phyloP scores from a whole-genome alignment of 164 flowering plant species.

The Dillenia suffruticosa region DNA sequence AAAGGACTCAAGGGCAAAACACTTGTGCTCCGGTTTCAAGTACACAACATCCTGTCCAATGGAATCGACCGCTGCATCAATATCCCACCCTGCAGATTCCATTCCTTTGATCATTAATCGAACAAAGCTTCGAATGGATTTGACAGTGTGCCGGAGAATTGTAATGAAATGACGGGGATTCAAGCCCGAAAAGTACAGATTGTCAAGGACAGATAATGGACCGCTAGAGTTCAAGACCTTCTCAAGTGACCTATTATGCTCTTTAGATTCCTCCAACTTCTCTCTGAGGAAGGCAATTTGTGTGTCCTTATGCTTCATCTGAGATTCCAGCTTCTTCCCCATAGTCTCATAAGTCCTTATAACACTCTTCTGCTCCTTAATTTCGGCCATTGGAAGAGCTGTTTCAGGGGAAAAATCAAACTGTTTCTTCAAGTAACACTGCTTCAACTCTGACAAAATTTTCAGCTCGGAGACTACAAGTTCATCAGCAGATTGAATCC shows the following conservation, averaged over 20 bases:
- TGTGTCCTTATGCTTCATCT: slow-evolving; percentile 54
- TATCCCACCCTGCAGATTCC: slow-evolving; percentile 60
- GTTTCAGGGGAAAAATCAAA: slow-evolving; percentile 45
- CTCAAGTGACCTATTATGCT: slow-evolving; percentile 39
- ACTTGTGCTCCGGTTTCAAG: slow-evolving; percentile 35
- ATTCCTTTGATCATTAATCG: slow-evolving; percentile 39
- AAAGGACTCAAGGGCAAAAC: slow-evolving; percentile 56
- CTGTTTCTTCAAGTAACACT: slow-evolving; percentile 50
- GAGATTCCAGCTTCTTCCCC: slow-evolving; percentile 51
- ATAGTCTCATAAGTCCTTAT: slow-evolving; percentile 50
- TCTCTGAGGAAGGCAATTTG: slow-evolving; percentile 47
- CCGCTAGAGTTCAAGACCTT: slow-evolving; percentile 51
- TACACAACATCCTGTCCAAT: slow-evolving; percentile 32
- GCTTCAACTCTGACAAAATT: slow-evolving; percentile 59
- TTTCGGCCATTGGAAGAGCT: slow-evolving; percentile 38
- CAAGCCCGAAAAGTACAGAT: slow-evolving; percentile 35
- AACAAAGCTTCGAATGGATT: slow-evolving; percentile 46
- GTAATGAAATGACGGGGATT: slow-evolving; percentile 40
- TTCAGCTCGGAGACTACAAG: slow-evolving; percentile 49
- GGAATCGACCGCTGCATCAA: slow-evolving; percentile 43
- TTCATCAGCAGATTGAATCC: slow-evolving; percentile 55
- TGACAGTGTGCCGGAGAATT: slow-evolving; percentile 30
- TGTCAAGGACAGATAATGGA: slow-evolving; percentile 23
- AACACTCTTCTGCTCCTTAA: slow-evolving; percentile 54
- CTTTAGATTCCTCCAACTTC: slow-evolving; percentile 43